Evolutionary conservation across 2,329 filamentous ascomycete genomes (phyloP).

Genomic region (Fusarium algeriense): DNA sequence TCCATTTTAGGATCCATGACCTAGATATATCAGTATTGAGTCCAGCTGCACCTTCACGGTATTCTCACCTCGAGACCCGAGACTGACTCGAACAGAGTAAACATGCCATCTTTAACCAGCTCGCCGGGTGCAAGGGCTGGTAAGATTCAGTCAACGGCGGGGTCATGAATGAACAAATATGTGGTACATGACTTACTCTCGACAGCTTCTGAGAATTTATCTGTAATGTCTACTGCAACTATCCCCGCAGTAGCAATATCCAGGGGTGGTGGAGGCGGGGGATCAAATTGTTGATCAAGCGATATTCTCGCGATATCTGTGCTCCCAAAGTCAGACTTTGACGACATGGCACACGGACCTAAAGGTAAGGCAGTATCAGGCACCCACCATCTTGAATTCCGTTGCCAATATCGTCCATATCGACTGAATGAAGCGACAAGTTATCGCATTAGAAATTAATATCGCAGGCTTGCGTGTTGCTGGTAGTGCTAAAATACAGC

Average conservation of each 20-base stretch:
- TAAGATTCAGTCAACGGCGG: constrained; percentile 39
- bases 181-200: constrained; percentile 57
- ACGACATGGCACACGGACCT: constrained; percentile 17
- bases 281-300: constrained; percentile 51
- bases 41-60: too few relatives aligned
- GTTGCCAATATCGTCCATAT: constrained; percentile 54
- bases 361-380: constrained; percentile 19
- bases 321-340: constrained; percentile 44
- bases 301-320: constrained; percentile 59
- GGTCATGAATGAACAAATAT: constrained; percentile 16
- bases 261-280: constrained; percentile 53
- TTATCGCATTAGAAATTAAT: constrained; percentile 34
- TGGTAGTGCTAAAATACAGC: background rate
- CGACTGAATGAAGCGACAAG: constrained; percentile 12
- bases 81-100: constrained; percentile 95
- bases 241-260: constrained; percentile 62
- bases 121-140: constrained; percentile 82
- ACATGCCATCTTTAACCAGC: constrained; percentile 92
- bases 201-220: constrained; percentile 65
- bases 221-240: constrained; percentile 69
- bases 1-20: constrained; percentile 99
- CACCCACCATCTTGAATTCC: constrained; percentile 53
- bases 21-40: constrained; percentile 60
- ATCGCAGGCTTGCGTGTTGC: background rate
- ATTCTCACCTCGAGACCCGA: constrained; percentile 78